These are phyloP conservation scores for Chlorella sp. DNA, from an alignment of 139 green algal genomes.

Conservation along the genomic window DNA sequence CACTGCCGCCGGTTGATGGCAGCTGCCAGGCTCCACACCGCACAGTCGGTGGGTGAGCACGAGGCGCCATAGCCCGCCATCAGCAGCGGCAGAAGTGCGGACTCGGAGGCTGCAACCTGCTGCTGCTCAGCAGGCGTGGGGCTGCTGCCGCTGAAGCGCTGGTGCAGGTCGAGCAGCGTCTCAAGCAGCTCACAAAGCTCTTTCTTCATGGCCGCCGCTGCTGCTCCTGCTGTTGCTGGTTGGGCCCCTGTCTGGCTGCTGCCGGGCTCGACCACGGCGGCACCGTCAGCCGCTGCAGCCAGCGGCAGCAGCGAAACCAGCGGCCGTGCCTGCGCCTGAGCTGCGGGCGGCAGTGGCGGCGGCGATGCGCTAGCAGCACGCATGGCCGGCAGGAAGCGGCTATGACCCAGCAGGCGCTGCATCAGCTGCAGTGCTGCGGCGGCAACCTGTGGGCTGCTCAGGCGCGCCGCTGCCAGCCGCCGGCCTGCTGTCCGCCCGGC, in stretches of 20 bases:
- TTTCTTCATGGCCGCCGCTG: constrained; percentile 27
- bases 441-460: constrained; percentile 9
- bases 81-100: constrained; percentile 61
- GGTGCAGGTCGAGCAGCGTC: constrained; percentile 61
- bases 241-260: background rate
- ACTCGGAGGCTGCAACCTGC: constrained; percentile 11
- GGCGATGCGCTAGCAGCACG: constrained; percentile 27
- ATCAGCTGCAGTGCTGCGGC: constrained; percentile 37
- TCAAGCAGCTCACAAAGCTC: constrained; percentile 65
- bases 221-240: background rate
- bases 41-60: constrained; percentile 54
- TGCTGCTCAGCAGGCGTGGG: background rate
- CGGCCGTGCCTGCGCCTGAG: constrained; percentile 31
- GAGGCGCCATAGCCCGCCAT: constrained; percentile 65
- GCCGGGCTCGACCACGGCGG: background rate
- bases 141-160: constrained; percentile 32
- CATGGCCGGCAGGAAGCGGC: constrained; percentile 49
- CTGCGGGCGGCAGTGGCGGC: constrained; percentile 41
- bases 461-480: background rate
- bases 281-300: background rate
- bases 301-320: constrained; percentile 56
- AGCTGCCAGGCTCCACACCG: constrained; percentile 59
- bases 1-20: constrained; percentile 56
- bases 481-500: no score
- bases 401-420: constrained; percentile 52